A percentile compares a stretch with the other conserved stretches of the same genome.
Evolutionary conservation across 2,329 filamentous ascomycete species (phyloP).

Genomic region (Trichoderma sp.): DNA sequence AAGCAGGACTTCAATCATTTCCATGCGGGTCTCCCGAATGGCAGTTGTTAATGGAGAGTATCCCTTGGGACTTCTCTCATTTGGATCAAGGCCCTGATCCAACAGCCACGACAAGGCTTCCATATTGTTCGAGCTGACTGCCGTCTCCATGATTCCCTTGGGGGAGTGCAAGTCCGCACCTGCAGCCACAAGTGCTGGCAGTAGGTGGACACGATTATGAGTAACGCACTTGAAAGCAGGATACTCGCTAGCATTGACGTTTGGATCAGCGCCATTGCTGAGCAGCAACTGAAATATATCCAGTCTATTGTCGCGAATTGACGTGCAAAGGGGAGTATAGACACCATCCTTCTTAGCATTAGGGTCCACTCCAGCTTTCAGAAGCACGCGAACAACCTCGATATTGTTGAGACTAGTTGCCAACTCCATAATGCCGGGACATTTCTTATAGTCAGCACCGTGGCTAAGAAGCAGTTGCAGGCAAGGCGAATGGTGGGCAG

Average conservation of each 20-base stretch:
- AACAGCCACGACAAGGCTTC: slow-evolving; percentile 63
- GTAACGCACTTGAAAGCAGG: slow-evolving; percentile 70
- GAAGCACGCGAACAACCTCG: slow-evolving; percentile 59
- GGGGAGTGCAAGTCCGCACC: slow-evolving; percentile 61
- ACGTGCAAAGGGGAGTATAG: slow-evolving; percentile 67
- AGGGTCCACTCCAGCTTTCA: slow-evolving; percentile 60
- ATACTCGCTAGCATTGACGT: slow-evolving; percentile 63
- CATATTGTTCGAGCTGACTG: slow-evolving; percentile 61
- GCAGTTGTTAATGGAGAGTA: slow-evolving; percentile 66
- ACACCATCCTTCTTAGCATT: slow-evolving; percentile 65
- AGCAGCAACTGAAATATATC: slow-evolving; percentile 64
- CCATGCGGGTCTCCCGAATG: slow-evolving; percentile 59
- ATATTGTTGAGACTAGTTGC: slow-evolving; percentile 64
- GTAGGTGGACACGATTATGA: slow-evolving; percentile 61
- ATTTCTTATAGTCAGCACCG: slow-evolving; percentile 61
- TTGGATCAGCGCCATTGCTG: slow-evolving; percentile 60
- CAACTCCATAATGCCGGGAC: slow-evolving; percentile 64
- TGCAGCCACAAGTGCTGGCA: slow-evolving; percentile 60
- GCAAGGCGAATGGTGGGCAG: slow-evolving; percentile 59
- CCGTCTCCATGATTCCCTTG: slow-evolving; percentile 66
- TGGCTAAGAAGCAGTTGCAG: slow-evolving; percentile 59
- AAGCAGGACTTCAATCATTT: slow-evolving; percentile 61
- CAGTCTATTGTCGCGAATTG: slow-evolving; percentile 65
- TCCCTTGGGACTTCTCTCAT: slow-evolving; percentile 59
- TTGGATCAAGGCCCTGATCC: slow-evolving; percentile 60